A percentile compares a stretch with the other conserved stretches of the same genome.
Evolutionary conservation across 371 early-diverging fungal genomes (phyloP).

Genomic region (Zopfochytrium polystomum): DNA sequence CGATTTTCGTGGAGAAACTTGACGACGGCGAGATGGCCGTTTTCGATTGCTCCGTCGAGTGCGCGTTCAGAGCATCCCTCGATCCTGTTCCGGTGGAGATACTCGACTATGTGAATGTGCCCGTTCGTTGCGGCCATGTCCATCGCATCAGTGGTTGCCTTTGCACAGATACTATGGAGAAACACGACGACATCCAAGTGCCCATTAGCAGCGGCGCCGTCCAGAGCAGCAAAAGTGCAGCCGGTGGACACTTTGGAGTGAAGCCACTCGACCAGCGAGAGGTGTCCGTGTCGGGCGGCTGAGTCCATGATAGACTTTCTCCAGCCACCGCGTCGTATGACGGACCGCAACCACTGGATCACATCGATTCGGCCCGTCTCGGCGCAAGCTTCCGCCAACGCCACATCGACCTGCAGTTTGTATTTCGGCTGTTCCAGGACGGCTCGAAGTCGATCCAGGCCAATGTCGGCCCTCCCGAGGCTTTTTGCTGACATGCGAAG

Average conservation of each 20-base stretch:
- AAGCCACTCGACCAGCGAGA: background rate
- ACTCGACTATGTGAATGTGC: conserved; percentile 19
- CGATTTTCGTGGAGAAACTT: conserved; percentile 7
- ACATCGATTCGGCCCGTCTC: background rate
- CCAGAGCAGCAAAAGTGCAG: conserved; percentile 5
- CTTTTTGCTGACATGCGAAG: background rate
- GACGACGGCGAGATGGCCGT: conserved; percentile 19
- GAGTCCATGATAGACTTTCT: background rate
- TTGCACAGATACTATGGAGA: background rate
- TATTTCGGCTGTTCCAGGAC: background rate
- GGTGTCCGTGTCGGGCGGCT: conserved; percentile 3
- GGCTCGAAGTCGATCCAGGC: background rate
- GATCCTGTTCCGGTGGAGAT: background rate
- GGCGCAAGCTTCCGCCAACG: background rate
- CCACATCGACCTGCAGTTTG: background rate
- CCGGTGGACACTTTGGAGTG: background rate
- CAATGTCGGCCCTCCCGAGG: background rate
- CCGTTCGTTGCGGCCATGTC: conserved; percentile 22
- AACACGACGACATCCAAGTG: conserved; percentile 14
- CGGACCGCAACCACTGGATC: background rate
- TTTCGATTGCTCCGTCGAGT: conserved; percentile 9
- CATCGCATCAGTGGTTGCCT: conserved; percentile 11
- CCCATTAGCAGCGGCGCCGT: conserved; percentile 13
- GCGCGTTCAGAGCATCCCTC: conserved; percentile 15
- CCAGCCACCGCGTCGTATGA: background rate